Evolutionary conservation across 257 asterid species (phyloP).

Genomic region (Dorcoceras hygrometricum): DNA sequence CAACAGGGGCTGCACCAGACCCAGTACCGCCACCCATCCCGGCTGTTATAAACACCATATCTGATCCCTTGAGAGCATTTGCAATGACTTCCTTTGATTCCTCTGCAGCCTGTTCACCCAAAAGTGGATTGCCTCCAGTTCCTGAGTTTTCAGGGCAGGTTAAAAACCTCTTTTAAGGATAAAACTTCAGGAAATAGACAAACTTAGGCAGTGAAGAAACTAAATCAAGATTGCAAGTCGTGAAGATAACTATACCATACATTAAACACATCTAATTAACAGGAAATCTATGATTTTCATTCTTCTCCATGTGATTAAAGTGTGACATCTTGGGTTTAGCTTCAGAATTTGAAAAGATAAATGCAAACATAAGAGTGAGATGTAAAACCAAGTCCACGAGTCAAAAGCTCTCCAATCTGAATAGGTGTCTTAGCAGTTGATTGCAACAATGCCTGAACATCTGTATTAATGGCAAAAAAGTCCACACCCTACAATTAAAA

Average conservation of each 20-base stretch:
- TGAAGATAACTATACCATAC: constrained; percentile 11
- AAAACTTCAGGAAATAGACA: not conserved
- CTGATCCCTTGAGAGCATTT: constrained; percentile 88
- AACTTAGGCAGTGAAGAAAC: constrained; percentile 3
- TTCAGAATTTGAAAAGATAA: constrained; percentile 12
- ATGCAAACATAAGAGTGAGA: constrained; percentile 24
- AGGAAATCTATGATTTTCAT: constrained; percentile 14
- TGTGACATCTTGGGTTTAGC: not conserved
- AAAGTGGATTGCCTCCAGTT: constrained; percentile 91
- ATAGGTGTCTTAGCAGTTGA: constrained; percentile 87
- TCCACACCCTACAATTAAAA: constrained; percentile 76
- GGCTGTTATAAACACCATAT: constrained; percentile 98
- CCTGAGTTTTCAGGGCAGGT: constrained; percentile 47
- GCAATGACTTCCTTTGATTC: constrained; percentile 92
- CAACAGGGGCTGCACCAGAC: constrained; percentile 98
- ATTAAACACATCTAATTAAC: not conserved
- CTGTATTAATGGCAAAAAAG: constrained; percentile 92
- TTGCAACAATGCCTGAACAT: constrained; percentile 86
- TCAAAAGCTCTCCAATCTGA: constrained; percentile 97
- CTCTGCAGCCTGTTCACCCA: constrained; percentile 98
- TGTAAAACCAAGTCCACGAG: constrained; percentile 94
- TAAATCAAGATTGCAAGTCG: constrained; percentile 15
- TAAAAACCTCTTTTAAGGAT: constrained; percentile 8
- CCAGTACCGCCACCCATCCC: constrained; percentile 99
- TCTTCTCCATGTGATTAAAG: constrained; percentile 10